Percentiles rank a stretch among this genome's conserved stretches.
Evolutionary conservation across 179 eudicot species (phyloP).

Genomic region (Carnegiea gigantea): DNA sequence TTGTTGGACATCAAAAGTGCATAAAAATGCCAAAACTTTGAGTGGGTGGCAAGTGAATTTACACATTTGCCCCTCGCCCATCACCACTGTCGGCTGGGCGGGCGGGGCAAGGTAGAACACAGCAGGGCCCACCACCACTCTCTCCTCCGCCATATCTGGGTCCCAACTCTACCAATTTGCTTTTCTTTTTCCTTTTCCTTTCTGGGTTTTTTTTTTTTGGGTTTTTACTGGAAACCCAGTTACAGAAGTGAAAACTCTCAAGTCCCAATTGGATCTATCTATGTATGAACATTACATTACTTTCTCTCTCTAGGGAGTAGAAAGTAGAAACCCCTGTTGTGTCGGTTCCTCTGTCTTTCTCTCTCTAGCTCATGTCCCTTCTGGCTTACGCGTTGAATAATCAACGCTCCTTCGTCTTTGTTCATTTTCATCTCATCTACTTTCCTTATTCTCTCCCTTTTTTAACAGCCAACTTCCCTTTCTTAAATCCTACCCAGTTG

Average conservation of each 20-base stretch:
- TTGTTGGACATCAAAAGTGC: neutral
- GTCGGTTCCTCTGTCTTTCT: slow-evolving; percentile 31
- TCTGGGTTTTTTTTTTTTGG: neutral
- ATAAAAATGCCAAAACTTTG: neutral
- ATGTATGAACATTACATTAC: neutral
- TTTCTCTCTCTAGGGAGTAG: slow-evolving; percentile 14
- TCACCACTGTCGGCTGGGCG: slow-evolving; percentile 25
- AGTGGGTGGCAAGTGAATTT: neutral
- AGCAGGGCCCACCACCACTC: no score
- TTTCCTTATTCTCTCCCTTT: neutral
- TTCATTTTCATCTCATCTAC: neutral
- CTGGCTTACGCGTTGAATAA: slow-evolving; percentile 46
- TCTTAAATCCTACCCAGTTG: neutral
- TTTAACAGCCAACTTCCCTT: slow-evolving; percentile 1
- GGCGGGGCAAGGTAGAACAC: no score
- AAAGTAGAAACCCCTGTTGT: slow-evolving; percentile 15
- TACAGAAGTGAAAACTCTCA: neutral
- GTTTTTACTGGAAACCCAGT: neutral
- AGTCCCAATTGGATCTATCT: slow-evolving; percentile 4
- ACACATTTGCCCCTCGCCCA: slow-evolving; percentile 10
- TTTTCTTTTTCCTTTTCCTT: neutral
- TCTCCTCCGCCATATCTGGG: no score
- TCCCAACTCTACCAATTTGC: neutral
- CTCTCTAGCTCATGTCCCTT: slow-evolving; percentile 31
- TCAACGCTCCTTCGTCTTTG: slow-evolving; percentile 13